Percentiles rank a stretch among this genome's conserved stretches.
These are phyloP conservation scores for Huntiella decipiens DNA, from an alignment of 2,329 filamentous ascomycete genomes.

Conservation along the genomic window DNA sequence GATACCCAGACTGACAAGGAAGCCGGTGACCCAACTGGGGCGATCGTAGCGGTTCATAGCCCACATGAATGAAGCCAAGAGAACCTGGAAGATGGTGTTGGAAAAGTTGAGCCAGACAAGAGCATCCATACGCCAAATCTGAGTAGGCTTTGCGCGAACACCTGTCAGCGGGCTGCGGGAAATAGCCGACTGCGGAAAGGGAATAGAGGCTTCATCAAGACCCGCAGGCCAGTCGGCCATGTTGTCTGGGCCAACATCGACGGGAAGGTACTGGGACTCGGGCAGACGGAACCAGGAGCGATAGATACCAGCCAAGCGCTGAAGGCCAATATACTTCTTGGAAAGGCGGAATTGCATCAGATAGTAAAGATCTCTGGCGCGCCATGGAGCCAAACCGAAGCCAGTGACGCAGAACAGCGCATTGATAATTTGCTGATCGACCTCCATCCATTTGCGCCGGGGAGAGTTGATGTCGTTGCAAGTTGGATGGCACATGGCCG, in stretches of 20 bases:
- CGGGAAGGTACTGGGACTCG: conserved; percentile 41
- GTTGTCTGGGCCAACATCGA: conserved; percentile 32
- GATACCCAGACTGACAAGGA: conserved; percentile 56
- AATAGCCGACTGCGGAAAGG: conserved; percentile 43
- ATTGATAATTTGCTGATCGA: conserved; percentile 56
- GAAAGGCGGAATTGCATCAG: conserved; percentile 43
- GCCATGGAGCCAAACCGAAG: conserved; percentile 70
- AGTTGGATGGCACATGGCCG: conserved; percentile 50
- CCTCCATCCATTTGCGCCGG: conserved; percentile 70
- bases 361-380: conserved; percentile 62
- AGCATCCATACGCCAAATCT: conserved; percentile 58
- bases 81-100: conserved; percentile 62
- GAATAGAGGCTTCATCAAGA: conserved; percentile 24
- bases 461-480: conserved; percentile 59
- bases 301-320: conserved; percentile 55
- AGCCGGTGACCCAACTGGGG: conserved; percentile 62
- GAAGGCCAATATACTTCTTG: conserved; percentile 35
- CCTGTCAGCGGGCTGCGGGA: conserved; percentile 54
- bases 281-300: conserved; percentile 55
- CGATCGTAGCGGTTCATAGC: conserved; percentile 51
- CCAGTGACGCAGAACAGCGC: conserved; percentile 67
- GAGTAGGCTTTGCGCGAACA: conserved; percentile 45
- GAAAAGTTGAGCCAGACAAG: conserved; percentile 60
- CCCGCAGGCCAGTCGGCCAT: conserved; percentile 23
- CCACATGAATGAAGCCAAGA: conserved; percentile 70